A percentile compares a stretch with the other conserved stretches of the same genome.
Conservation (phyloP, 2,329 filamentous ascomycete species). For the Pseudonectria foliicola region DNA sequence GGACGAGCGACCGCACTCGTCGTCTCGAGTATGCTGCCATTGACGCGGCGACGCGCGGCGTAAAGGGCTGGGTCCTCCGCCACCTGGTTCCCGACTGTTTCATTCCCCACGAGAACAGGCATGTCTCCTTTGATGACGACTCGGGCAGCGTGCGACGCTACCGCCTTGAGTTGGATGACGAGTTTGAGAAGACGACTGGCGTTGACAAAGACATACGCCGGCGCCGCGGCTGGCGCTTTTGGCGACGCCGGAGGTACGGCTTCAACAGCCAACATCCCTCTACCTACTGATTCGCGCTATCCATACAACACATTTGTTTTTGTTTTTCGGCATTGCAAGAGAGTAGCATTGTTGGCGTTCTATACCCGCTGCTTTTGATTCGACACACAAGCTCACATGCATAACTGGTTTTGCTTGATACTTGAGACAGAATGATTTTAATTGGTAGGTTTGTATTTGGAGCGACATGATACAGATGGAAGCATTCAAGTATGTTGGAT, state of each 20-base stretch:
- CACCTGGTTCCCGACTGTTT: slow-evolving; percentile 56
- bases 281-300: not conserved
- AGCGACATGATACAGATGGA: slow-evolving; percentile 13
- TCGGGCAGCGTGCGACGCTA: slow-evolving; percentile 57
- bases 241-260: slow-evolving; percentile 22
- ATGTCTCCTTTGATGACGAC: slow-evolving; percentile 54
- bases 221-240: slow-evolving; percentile 23
- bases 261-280: not conserved
- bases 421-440: slow-evolving; percentile 22
- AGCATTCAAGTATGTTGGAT: slow-evolving; percentile 11
- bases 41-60: slow-evolving; percentile 52
- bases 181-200: slow-evolving; percentile 22
- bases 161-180: slow-evolving; percentile 49
- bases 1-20: slow-evolving; percentile 57
- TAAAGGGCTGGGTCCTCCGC: slow-evolving; percentile 53
- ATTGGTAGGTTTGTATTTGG: slow-evolving; percentile 12
- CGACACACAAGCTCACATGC: slow-evolving; percentile 9
- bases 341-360: slow-evolving; percentile 29
- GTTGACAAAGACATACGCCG: slow-evolving; percentile 7
- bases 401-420: slow-evolving; percentile 12
- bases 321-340: slow-evolving; percentile 14
- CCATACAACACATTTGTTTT: slow-evolving; percentile 4
- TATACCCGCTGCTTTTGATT: slow-evolving; percentile 27
- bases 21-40: slow-evolving; percentile 61
- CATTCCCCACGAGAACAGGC: slow-evolving; percentile 40